Base-by-base conservation (phyloP, 2,329 filamentous ascomycete genomes). In the Diplodia sapinea region DNA sequence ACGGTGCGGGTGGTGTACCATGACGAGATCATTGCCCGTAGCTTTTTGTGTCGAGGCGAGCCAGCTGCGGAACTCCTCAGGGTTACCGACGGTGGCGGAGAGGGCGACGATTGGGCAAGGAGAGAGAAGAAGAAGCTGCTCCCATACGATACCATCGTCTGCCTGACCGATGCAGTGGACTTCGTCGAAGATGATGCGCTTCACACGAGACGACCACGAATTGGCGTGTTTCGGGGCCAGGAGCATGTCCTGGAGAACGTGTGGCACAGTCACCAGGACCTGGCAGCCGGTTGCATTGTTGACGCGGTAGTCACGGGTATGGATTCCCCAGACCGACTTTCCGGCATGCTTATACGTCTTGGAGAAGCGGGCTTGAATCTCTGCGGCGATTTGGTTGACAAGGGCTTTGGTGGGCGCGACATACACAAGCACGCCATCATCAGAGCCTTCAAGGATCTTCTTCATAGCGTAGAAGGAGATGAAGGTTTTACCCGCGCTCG, bases 381-480 rank as follows among this genome's bases (percentile, higher is more conserved):
- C 91, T 0, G 91, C 91, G 1, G 90, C 91, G 70, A 94, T 93
- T 76, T 94, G 91, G 74, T 94, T 94, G 68, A 94, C 91, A 12
- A 94, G 81, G 3, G 92, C 91, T 74, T 94, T 94, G 0, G 91
- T 94, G 0, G 91, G 91, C 0, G 91, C 91, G 6, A 94, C 89
- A 71, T 94, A 94, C 0, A 94, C 89, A 7, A 94, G 78, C 2
- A 94, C 84, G 2, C 87, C 88, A 59, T 92, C 87, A 69, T 94
- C 86, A 69, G 86, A 87, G 4, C 84, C 84, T 73, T 90, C 83
- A 11, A 94, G 80, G 0, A 93, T 82, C 73, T 91, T 88, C 73
- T 91, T 89, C 89, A 94, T 94, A 1, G 91, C 91, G 72, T 94
- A 93, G 76, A 94, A 94, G 0, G 87, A 90, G 68, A 94, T 94